These are phyloP conservation scores for Uromyces viciae-fabae DNA, from an alignment of 1,284 basidiomycete species.

Conservation along the genomic window DNA sequence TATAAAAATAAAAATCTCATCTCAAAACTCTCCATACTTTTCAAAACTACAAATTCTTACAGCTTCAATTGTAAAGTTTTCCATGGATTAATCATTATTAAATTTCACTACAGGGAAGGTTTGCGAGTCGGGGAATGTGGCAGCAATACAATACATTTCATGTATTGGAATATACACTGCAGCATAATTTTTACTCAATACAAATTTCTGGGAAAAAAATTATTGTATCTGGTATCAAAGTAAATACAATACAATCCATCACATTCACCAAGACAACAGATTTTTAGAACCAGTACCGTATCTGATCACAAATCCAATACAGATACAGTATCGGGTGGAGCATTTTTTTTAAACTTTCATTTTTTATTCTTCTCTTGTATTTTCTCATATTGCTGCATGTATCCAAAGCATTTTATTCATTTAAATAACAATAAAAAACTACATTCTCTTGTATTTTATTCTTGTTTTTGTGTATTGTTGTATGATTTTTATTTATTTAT, in stretches of 20 bases:
- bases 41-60: no score
- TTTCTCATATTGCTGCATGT: neutral
- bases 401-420: neutral
- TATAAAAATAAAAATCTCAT: no score
- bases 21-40: no score
- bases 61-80: no score
- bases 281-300: neutral
- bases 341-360: no score
- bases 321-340: neutral
- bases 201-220: no score
- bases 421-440: neutral
- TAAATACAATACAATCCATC: neutral
- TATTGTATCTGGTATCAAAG: neutral
- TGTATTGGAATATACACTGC: constrained; percentile 7
- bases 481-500: neutral
- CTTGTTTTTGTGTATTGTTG: neutral
- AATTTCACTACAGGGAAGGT: no score
- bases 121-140: no score
- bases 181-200: neutral
- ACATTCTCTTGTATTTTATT: neutral
- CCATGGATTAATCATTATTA: no score
- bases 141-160: neutral
- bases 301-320: neutral
- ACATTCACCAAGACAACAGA: neutral
- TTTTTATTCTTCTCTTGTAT: neutral